Evolutionary conservation across 2,329 filamentous ascomycete genomes (phyloP).

Genomic region (Fusarium falciforme): DNA sequence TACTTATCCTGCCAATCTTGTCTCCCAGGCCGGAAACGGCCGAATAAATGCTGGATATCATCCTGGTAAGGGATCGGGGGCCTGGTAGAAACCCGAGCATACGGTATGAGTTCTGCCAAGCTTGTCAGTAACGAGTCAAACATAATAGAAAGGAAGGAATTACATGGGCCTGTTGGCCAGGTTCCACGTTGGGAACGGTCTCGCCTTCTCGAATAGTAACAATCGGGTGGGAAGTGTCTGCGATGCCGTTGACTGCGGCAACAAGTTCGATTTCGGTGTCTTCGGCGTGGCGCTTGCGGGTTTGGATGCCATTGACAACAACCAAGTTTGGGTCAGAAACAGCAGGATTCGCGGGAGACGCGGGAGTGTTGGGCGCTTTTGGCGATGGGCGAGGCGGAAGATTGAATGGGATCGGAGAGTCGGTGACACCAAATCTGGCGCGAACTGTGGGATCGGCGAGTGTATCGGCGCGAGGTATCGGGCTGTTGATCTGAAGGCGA

Average conservation of each 20-base stretch:
- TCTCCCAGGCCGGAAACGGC: slow-evolving; percentile 44
- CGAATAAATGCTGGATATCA: slow-evolving; percentile 44
- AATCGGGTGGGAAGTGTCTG: slow-evolving; percentile 17
- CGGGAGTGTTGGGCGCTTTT: not conserved
- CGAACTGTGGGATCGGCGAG: slow-evolving; percentile 17
- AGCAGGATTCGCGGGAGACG: not conserved
- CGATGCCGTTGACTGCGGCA: slow-evolving; percentile 36
- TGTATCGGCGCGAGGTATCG: slow-evolving; percentile 15
- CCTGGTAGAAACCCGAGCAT: slow-evolving; percentile 38
- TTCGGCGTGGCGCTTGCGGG: slow-evolving; percentile 46
- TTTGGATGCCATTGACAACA: slow-evolving; percentile 44
- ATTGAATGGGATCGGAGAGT: slow-evolving; percentile 3
- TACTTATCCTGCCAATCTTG: slow-evolving; percentile 41
- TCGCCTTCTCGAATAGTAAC: slow-evolving; percentile 34
- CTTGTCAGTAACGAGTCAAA: not conserved
- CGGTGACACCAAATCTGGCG: slow-evolving; percentile 14
- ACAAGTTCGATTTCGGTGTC: slow-evolving; percentile 47
- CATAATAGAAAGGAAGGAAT: not conserved
- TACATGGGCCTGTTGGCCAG: slow-evolving; percentile 29
- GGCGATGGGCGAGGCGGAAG: not conserved
- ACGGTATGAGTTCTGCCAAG: slow-evolving; percentile 19
- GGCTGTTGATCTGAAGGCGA: slow-evolving; percentile 27
- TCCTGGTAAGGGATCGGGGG: slow-evolving; percentile 42
- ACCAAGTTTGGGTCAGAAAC: slow-evolving; percentile 16
- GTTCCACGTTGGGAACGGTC: slow-evolving; percentile 11